Evolutionary conservation across 139 green algal genomes (phyloP).

Genomic region (Nannochloris sp.): DNA sequence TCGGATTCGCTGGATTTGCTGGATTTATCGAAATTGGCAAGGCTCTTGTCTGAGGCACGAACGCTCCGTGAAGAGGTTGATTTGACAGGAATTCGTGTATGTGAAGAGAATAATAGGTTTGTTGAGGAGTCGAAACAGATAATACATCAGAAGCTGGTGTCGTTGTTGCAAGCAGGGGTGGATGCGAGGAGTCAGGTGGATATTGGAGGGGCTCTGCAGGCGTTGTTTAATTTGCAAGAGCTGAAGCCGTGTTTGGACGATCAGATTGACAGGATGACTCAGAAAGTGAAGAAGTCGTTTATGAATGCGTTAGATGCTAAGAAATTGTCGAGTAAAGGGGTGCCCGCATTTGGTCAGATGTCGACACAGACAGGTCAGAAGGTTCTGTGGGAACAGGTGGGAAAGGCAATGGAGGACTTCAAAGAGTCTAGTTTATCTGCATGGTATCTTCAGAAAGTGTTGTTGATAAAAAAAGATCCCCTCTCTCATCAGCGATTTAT

Average conservation of each 20-base stretch:
- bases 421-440: constrained; percentile 34
- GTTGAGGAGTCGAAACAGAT: constrained; percentile 27
- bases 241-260: constrained; percentile 45
- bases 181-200: constrained; percentile 71
- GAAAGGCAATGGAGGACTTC: constrained; percentile 49
- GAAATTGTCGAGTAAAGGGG: constrained; percentile 38
- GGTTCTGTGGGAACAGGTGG: constrained; percentile 54
- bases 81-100: constrained; percentile 40
- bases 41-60: constrained; percentile 63
- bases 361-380: constrained; percentile 29
- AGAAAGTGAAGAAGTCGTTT: constrained; percentile 38
- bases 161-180: constrained; percentile 64
- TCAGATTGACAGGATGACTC: constrained; percentile 30
- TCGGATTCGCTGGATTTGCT: constrained; percentile 12
- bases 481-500: constrained; percentile 84
- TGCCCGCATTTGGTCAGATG: not conserved
- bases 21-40: constrained; percentile 75
- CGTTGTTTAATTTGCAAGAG: constrained; percentile 81
- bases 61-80: constrained; percentile 43
- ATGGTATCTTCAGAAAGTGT: constrained; percentile 87
- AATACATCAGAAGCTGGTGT: constrained; percentile 49
- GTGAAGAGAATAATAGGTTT: constrained; percentile 56
- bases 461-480: constrained; percentile 91
- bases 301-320: constrained; percentile 51
- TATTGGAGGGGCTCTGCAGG: constrained; percentile 79